Base-by-base conservation (phyloP, 148 eudicot species). In the Rhododendron kiyosumense region DNA sequence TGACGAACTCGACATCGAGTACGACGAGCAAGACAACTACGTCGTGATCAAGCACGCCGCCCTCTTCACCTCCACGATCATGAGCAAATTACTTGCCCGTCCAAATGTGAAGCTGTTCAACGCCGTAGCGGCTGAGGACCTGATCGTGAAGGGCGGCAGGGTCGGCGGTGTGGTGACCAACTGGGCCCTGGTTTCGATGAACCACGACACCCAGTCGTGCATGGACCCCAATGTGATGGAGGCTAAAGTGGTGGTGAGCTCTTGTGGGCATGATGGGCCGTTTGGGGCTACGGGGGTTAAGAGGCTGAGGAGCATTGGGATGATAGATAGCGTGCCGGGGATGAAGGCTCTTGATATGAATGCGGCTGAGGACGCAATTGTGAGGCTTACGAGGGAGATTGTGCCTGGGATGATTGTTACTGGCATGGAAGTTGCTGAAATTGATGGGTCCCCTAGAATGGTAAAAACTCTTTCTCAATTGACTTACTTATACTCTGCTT, bases 151-250 rank as follows among this genome's bases (percentile, higher is more conserved):
- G 89, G 85, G 88, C 2, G 93, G 89, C 0, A 89, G 98, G n/a
- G 99, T 96, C 0, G 88, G 85, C 18, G 99, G 99, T 0, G 99
- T 96, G 4, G 99, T 96, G 59, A 96, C 99, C 4, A 96, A 96
- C 90, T 96, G 99, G 99, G 98, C 99, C 0, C 43, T 96, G 59
- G 99, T 96, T 24, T 93, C 98, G 0, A 94, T 94, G 98, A 96
- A 96, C 92, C 99, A 96, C 57, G 91, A 96, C 87, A 96, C 99
- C 76, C 99, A 96, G 77, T 94, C 97, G 0, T 96, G 99, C 67
- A 96, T 96, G 99, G 99, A 96, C 91, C 99, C 99, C 0, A 96
- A 96, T 83, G 98, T 95, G 61, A 96, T 96, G 98, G 99, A 96
- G 91, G 90, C 99, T 0, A 96, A 94, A 85, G 90, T 96, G 5